Evolutionary conservation across 2,329 filamentous ascomycete species (phyloP).

Genomic region (Aspergillus bombycis): DNA sequence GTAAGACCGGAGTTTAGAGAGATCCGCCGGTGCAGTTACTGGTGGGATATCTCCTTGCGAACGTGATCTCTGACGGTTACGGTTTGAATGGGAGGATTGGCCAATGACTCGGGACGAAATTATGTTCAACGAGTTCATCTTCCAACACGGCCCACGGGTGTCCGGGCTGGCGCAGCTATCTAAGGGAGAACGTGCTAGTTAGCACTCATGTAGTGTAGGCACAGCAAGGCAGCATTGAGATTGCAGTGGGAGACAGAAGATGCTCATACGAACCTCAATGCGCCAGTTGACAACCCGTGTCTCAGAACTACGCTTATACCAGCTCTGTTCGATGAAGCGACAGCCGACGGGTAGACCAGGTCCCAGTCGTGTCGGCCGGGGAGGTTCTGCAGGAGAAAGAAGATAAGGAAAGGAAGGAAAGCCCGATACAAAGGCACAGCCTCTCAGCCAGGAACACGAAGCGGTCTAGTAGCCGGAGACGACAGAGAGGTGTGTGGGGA

Average conservation of each 20-base stretch:
- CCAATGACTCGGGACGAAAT: conserved; percentile 80
- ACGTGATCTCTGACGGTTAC: conserved; percentile 56
- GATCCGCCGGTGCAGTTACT: conserved; percentile 34
- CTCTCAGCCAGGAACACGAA: conserved; percentile 5
- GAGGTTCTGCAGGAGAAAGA: neutral
- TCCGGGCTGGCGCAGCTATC: conserved; percentile 40
- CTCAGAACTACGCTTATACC: conserved; percentile 22
- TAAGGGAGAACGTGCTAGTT: conserved; percentile 24
- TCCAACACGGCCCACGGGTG: conserved; percentile 57
- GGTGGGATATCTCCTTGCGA: conserved; percentile 53
- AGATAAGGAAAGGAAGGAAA: neutral
- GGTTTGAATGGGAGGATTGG: conserved; percentile 54
- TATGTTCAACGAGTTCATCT: conserved; percentile 97
- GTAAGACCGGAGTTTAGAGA: conserved; percentile 46
- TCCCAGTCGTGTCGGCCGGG: neutral
- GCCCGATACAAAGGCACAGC: conserved; percentile 8
- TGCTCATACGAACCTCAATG: conserved; percentile 40
- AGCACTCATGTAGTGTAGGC: conserved; percentile 11
- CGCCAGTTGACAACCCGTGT: conserved; percentile 41
- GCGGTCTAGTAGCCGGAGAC: conserved; percentile 8
- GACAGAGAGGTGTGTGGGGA: conserved; percentile 17
- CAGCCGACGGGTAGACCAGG: neutral
- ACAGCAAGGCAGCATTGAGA: conserved; percentile 22
- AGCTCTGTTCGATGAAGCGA: conserved; percentile 12
- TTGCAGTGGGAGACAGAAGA: conserved; percentile 10